These are phyloP conservation scores for Halophytophthora batemanensis DNA, from an alignment of 352 stramenopile species.

Conservation along the genomic window DNA sequence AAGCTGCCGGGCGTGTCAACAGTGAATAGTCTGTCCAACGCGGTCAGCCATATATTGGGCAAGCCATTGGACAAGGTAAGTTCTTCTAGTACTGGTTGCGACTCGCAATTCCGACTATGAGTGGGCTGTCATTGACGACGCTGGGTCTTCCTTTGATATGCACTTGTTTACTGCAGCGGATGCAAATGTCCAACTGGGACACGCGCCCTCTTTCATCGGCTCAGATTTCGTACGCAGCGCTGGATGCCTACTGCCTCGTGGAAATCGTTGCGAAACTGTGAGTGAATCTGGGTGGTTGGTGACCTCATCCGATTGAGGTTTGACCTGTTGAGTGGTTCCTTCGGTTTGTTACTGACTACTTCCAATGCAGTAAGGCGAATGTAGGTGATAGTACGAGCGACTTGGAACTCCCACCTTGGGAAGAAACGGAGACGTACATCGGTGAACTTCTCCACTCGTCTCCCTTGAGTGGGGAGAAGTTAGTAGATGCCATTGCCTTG, in stretches of 20 bases:
- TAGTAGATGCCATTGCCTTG: constrained; percentile 1
- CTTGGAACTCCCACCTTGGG: constrained; percentile 3
- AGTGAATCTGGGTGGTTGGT: too few relatives aligned
- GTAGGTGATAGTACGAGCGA: neutral
- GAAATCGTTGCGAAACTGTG: constrained; percentile 20
- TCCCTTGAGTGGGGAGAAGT: constrained; percentile 4
- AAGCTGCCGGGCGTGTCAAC: too few relatives aligned
- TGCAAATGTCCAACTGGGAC: constrained; percentile 34
- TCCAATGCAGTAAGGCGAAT: neutral
- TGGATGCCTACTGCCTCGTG: constrained; percentile 29
- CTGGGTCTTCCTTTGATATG: too few relatives aligned
- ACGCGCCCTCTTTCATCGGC: constrained; percentile 20
- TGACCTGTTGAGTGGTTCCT: neutral
- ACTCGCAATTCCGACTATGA: neutral
- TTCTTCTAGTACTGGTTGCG: neutral
- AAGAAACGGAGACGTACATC: constrained; percentile 7
- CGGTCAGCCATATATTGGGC: constrained; percentile 34
- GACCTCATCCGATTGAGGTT: too few relatives aligned
- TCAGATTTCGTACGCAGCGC: constrained; percentile 25
- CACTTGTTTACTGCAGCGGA: too few relatives aligned
- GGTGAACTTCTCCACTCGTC: constrained; percentile 1
- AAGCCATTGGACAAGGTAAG: constrained; percentile 65
- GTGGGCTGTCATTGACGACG: too few relatives aligned
- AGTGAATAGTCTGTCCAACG: too few relatives aligned
- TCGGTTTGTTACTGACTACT: constrained; percentile 1